These are phyloP conservation scores for Astrothelium subdiscretum DNA, from an alignment of 495 filamentous ascomycete genomes.

Conservation along the genomic window DNA sequence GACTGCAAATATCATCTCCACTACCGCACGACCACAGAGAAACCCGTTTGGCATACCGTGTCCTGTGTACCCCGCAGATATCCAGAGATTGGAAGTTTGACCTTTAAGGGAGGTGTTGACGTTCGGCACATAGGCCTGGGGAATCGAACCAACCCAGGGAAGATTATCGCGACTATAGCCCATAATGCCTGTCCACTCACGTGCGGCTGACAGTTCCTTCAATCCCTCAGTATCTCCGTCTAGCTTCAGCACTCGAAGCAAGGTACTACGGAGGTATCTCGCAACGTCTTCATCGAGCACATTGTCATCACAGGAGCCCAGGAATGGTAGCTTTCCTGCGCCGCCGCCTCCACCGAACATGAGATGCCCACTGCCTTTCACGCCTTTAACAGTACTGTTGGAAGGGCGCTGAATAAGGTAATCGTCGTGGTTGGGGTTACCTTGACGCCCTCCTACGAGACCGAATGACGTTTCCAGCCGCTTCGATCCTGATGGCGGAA, in stretches of 20 bases:
- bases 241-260: conserved; percentile 31
- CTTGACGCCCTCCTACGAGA: conserved; percentile 38
- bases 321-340: conserved; percentile 34
- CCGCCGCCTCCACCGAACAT: conserved; percentile 55
- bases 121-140: conserved; percentile 10
- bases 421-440: conserved; percentile 43
- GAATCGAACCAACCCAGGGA: conserved; percentile 57
- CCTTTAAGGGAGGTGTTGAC: neutral
- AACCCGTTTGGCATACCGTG: conserved; percentile 77
- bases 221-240: conserved; percentile 24
- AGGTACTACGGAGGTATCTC: conserved; percentile 36
- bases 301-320: conserved; percentile 47
- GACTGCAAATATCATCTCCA: conserved; percentile 44
- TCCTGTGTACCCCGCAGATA: conserved; percentile 37
- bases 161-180: conserved; percentile 57
- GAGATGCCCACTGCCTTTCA: conserved; percentile 31
- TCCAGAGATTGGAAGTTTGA: conserved; percentile 16
- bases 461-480: conserved; percentile 42
- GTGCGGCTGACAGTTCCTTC: conserved; percentile 40
- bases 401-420: conserved; percentile 62
- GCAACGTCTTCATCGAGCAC: conserved; percentile 41
- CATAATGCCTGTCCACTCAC: conserved; percentile 78
- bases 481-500: conserved; percentile 39
- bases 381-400: conserved; percentile 26
- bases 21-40: conserved; percentile 54